Percentiles rank a stretch among this genome's conserved stretches.
Conservation (phyloP, 352 stramenopile species). For the Phytophthora colocasiae region DNA sequence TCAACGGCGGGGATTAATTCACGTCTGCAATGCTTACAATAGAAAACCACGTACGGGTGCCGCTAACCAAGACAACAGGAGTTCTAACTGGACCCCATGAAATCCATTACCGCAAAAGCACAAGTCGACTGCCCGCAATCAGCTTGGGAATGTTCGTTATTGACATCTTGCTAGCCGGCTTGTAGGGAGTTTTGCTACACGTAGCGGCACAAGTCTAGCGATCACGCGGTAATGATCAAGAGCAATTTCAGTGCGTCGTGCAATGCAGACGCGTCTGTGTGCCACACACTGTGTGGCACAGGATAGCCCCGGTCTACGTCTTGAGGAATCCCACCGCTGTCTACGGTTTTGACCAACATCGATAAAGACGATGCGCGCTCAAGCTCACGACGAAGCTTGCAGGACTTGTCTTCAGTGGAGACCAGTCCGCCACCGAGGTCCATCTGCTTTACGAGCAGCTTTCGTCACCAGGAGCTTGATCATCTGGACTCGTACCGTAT, state of each 20-base stretch:
- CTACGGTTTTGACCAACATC: slow-evolving; percentile 7
- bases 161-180: slow-evolving; percentile 4
- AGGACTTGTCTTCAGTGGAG: slow-evolving; percentile 7
- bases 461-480: too few species aligned
- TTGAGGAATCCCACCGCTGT: slow-evolving; percentile 19
- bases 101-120: background rate
- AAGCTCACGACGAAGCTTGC: slow-evolving; percentile 23
- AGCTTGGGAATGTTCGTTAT: slow-evolving; percentile 4
- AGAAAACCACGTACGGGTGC: background rate
- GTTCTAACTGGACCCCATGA: slow-evolving; percentile 5
- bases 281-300: slow-evolving; percentile 5
- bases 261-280: slow-evolving; percentile 10
- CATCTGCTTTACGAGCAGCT: slow-evolving; percentile 37
- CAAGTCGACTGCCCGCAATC: background rate
- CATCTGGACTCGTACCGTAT: slow-evolving; percentile 23
- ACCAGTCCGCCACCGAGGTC: slow-evolving; percentile 3
- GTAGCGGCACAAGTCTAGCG: background rate
- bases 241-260: slow-evolving; percentile 13
- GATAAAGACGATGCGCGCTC: slow-evolving; percentile 11
- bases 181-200: background rate
- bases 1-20: slow-evolving; percentile 14
- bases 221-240: slow-evolving; percentile 15
- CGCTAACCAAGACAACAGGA: slow-evolving; percentile 8
- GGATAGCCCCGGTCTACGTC: slow-evolving; percentile 20
- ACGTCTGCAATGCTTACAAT: background rate